These are phyloP conservation scores for Knoxia roxburghii DNA, from an alignment of 257 asterid genomes.

Conservation along the genomic window DNA sequence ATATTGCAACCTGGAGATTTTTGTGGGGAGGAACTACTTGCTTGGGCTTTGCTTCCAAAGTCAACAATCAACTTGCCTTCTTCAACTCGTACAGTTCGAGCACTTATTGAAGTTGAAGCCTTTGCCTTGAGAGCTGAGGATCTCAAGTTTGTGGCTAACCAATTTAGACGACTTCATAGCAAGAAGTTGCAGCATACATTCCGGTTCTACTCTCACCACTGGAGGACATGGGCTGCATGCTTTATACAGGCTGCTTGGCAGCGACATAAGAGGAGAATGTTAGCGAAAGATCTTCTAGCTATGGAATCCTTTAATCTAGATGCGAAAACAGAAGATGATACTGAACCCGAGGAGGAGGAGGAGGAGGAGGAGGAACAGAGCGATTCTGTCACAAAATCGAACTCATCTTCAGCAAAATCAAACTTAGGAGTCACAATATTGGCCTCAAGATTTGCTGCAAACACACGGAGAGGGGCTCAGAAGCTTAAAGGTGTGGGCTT, in stretches of 20 bases:
- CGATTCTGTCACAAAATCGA: slow-evolving; percentile 17
- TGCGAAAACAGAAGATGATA: slow-evolving; percentile 24
- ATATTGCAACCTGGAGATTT: slow-evolving; percentile 82
- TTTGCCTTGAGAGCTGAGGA: slow-evolving; percentile 87
- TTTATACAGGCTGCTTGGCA: slow-evolving; percentile 87
- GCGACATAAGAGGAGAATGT: slow-evolving; percentile 58
- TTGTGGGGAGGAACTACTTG: slow-evolving; percentile 90
- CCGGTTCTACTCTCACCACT: slow-evolving; percentile 86
- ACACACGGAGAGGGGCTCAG: slow-evolving; percentile 80
- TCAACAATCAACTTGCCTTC: slow-evolving; percentile 71
- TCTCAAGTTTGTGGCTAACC: slow-evolving; percentile 87
- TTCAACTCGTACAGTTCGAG: slow-evolving; percentile 80
- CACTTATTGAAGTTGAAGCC: slow-evolving; percentile 84
- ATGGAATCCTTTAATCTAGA: slow-evolving; percentile 53
- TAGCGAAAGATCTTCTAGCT: slow-evolving; percentile 60
- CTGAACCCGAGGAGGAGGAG: slow-evolving; percentile 31
- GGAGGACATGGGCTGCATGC: slow-evolving; percentile 98
- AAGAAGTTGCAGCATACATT: slow-evolving; percentile 89
- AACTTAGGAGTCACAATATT: slow-evolving; percentile 69
- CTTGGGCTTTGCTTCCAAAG: slow-evolving; percentile 93
- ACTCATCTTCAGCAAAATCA: slow-evolving; percentile 31
- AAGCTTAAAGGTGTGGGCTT: slow-evolving; percentile 62
- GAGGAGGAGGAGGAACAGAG: slow-evolving; percentile 13
- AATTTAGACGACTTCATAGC: slow-evolving; percentile 90
- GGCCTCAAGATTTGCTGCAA: slow-evolving; percentile 89